phyloP scores from a whole-genome alignment of 371 early-diverging fungal genomes.

The Blakeslea trispora region DNA sequence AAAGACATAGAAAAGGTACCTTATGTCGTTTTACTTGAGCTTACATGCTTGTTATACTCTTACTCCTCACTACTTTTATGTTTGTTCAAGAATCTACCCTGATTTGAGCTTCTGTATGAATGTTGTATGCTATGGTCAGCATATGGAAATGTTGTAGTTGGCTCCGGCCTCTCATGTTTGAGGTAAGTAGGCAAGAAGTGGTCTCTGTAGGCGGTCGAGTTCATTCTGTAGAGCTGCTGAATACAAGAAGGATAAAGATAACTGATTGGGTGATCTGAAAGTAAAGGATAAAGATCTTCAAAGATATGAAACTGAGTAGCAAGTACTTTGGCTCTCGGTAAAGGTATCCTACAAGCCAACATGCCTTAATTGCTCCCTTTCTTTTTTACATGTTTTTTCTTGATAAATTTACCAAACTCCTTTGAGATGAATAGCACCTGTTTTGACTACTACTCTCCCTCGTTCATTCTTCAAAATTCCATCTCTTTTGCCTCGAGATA shows the following conservation, averaged over 20 bases:
- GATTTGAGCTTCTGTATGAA: too few relatives aligned
- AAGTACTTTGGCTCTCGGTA: slow-evolving; percentile 61
- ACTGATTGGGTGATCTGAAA: slow-evolving; percentile 59
- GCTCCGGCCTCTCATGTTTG: too few relatives aligned
- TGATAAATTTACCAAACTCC: slow-evolving; percentile 65
- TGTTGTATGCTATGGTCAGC: too few relatives aligned
- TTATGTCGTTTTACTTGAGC: too few relatives aligned
- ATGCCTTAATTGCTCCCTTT: too few relatives aligned
- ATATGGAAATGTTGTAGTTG: too few relatives aligned
- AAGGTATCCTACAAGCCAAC: slow-evolving; percentile 61
- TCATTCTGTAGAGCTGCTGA: slow-evolving; percentile 3
- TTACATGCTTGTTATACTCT: too few relatives aligned
- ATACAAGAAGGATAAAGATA: slow-evolving; percentile 26
- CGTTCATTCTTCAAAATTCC: slow-evolving; percentile 79
- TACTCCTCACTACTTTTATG: too few relatives aligned
- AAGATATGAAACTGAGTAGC: slow-evolving; percentile 63
- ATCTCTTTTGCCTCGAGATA: slow-evolving; percentile 82
- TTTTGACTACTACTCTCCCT: slow-evolving; percentile 73
- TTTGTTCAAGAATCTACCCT: too few relatives aligned
- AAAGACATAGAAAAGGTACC: too few relatives aligned
- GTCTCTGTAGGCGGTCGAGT: too few relatives aligned
- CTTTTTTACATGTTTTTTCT: neutral
- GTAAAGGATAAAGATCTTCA: slow-evolving; percentile 65
- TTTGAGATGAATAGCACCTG: slow-evolving; percentile 80
- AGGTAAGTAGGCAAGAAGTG: too few relatives aligned